Base-by-base conservation (phyloP, 345 rosid genomes). In the Hypericum androsaemum region DNA sequence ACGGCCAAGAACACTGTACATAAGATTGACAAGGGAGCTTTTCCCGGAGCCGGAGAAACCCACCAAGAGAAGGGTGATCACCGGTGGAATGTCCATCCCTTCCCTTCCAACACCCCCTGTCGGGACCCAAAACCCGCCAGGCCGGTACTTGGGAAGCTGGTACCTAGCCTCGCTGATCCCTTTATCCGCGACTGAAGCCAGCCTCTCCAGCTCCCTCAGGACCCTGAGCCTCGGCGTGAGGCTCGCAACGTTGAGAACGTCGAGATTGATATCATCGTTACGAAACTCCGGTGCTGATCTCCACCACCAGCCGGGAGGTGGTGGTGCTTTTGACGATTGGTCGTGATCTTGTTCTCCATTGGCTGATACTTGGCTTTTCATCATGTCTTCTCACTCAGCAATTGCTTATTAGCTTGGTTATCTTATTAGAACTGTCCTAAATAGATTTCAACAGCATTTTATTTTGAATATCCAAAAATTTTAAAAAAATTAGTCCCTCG, bases 121-220 rank as follows among this genome's bases (percentile, higher is more conserved):
- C 5, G 88, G 82, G 2, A 74, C 69, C 88, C 84, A 78, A 57
- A 74, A 78, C 66, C 79, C 88, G 14, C 84, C 88, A 0, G 79
- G 65, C 17, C 74, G 67, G 50, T 79, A 79, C 39, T 32, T 53
- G 2, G 64, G 53, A 38, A 78, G 64, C 77, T 73, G 78, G 62
- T 77, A 77, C 17, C 80, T 67, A n/a, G 77, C 68, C 71, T 81
- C 88, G 39, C 58, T 68, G 43, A 81, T 71, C 37, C 84, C 88
- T 13, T 74, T 71, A 9, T 71, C 39, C 3, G 80, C 78, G 48
- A 76, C 61, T 51, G 74, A 37, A 45, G 80, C 82, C 75, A 76
- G 54, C 56, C 88, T 72, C 61, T 79, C 84, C 39, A 79, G 12
- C 48, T 79, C 88, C 53, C 75, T 70, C 12, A 81, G 60, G 49